A percentile compares a stretch with the other conserved stretches of the same genome.
Conservation (phyloP, 495 filamentous ascomycete genomes). For the Xylaria acuta region DNA sequence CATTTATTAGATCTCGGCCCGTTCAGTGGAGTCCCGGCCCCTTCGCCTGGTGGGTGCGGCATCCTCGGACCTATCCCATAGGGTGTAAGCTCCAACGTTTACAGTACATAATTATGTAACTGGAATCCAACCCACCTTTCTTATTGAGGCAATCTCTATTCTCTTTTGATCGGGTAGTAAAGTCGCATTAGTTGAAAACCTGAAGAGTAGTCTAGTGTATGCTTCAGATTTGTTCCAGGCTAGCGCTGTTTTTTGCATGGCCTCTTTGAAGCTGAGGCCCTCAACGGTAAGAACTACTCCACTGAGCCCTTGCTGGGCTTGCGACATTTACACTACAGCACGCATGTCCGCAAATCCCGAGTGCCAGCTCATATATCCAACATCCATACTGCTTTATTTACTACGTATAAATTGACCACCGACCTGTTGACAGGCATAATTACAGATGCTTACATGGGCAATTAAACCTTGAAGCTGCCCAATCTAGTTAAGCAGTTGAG, state of each 20-base stretch:
- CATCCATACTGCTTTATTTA: background rate
- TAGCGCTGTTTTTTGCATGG: background rate
- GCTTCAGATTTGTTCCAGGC: slow-evolving; percentile 21
- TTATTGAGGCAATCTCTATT: slow-evolving; percentile 27
- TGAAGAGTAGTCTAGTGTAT: background rate
- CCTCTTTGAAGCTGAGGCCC: slow-evolving; percentile 1
- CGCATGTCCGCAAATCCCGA: slow-evolving; percentile 18
- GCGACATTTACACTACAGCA: slow-evolving; percentile 21
- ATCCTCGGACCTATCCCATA: slow-evolving; percentile 15
- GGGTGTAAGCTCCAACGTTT: slow-evolving; percentile 1
- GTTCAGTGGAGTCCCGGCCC: slow-evolving; percentile 24
- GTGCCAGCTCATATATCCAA: background rate
- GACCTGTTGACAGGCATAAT: background rate
- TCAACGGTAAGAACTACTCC: slow-evolving; percentile 5
- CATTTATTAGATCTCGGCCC: slow-evolving; percentile 21
- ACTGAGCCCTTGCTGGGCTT: slow-evolving; percentile 13
- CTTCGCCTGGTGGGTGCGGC: background rate
- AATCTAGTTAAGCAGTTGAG: slow-evolving; percentile 5
- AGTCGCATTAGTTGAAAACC: background rate
- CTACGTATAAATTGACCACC: background rate
- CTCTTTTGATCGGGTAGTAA: background rate
- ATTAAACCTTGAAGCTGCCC: background rate
- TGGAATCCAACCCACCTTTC: slow-evolving; percentile 3
- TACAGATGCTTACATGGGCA: slow-evolving; percentile 12
- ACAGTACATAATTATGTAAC: slow-evolving; percentile 1